Evolutionary conservation across 306 rosid species (phyloP).

Genomic region (Clitoria ternatea): DNA sequence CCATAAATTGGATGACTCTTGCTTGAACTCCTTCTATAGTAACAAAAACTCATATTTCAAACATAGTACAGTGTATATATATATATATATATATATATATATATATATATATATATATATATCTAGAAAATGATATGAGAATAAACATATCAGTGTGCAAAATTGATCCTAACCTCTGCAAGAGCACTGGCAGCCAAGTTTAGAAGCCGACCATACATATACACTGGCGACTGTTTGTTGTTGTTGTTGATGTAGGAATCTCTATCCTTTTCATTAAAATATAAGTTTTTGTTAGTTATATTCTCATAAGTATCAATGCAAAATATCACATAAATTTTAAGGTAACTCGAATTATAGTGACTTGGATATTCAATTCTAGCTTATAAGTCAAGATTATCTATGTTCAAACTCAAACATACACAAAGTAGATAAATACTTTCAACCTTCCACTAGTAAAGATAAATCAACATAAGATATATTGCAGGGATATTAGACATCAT

Average conservation of each 20-base stretch:
- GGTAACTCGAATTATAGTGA: not conserved
- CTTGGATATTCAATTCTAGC: not conserved
- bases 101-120: no score
- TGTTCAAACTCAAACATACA: not conserved
- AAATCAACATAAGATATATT: no score
- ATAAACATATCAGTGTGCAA: not conserved
- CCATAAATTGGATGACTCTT: constrained; percentile 64
- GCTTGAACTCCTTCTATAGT: constrained; percentile 61
- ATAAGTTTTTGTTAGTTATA: not conserved
- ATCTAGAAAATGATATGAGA: not conserved
- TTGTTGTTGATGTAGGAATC: constrained; percentile 26
- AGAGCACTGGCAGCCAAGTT: constrained; percentile 71
- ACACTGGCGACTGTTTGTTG: constrained; percentile 41
- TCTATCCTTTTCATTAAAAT: constrained; percentile 35
- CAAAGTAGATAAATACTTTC: not conserved
- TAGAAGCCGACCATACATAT: constrained; percentile 75
- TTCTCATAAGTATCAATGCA: not conserved
- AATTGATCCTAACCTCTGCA: constrained; percentile 53
- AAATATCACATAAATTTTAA: not conserved
- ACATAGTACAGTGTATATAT: not conserved
- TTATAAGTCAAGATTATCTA: not conserved
- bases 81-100: no score
- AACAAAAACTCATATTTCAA: not conserved
- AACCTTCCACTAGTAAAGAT: not conserved
- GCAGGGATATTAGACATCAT: no score